Conservation (phyloP, 2,329 filamentous ascomycete species). For the Didymella keratinophila region DNA sequence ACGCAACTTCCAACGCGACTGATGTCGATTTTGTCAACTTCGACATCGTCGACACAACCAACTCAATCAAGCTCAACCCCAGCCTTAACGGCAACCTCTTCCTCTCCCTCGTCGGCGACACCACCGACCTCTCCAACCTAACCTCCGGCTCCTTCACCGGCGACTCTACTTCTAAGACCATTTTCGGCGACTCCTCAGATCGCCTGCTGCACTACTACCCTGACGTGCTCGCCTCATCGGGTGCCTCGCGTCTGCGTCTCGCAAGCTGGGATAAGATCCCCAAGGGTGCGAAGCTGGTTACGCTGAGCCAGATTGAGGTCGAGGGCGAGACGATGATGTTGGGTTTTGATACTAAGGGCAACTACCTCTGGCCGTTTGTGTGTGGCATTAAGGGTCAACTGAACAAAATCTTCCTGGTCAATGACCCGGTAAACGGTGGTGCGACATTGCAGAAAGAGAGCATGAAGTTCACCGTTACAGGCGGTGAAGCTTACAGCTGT, state of each 20-base stretch:
- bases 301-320: constrained; percentile 12
- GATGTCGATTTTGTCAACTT: constrained; percentile 13
- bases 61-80: constrained; percentile 15
- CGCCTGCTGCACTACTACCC: constrained; percentile 19
- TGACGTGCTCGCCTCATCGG: constrained; percentile 7
- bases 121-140: constrained; percentile 13
- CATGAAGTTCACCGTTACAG: constrained; percentile 19
- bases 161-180: constrained; percentile 13
- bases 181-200: constrained; percentile 15
- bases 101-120: constrained; percentile 13
- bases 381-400: constrained; percentile 18
- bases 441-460: constrained; percentile 8
- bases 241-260: constrained; percentile 15
- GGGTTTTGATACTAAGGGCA: constrained; percentile 15
- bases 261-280: constrained; percentile 15
- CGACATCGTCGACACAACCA: constrained; percentile 15
- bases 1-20: constrained; percentile 11
- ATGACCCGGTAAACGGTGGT: constrained; percentile 4
- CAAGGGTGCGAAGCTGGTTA: constrained; percentile 17
- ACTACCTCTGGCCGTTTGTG: constrained; percentile 17
- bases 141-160: constrained; percentile 13
- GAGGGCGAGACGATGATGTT: constrained; percentile 19
- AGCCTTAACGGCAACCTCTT: constrained; percentile 15
- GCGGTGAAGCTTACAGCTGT: constrained; percentile 18
- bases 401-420: constrained; percentile 18